phyloP scores from a whole-genome alignment of 257 asterid species.

The Solanum tacnaense region DNA sequence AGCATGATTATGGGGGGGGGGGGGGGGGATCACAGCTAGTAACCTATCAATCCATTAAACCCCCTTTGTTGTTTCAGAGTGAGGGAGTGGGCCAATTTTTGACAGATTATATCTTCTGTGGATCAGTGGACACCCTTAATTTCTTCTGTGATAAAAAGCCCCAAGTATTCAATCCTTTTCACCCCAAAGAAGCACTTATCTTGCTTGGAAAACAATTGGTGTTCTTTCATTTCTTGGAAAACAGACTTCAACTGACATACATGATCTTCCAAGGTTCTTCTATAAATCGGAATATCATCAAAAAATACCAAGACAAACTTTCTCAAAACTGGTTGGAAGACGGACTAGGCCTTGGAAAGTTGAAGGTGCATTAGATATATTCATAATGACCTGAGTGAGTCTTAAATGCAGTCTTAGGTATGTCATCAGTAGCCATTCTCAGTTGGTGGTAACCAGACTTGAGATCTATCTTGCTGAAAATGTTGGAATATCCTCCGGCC shows the following conservation, averaged over 20 bases:
- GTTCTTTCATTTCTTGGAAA: neutral
- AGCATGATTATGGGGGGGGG: neutral
- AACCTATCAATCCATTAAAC: neutral
- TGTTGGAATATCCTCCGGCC: neutral
- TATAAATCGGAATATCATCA: neutral
- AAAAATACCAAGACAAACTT: neutral
- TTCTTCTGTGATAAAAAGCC: neutral
- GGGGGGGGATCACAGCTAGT: neutral
- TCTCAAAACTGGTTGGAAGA: neutral
- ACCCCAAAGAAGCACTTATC: neutral
- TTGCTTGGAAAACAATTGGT: neutral
- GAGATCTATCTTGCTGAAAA: neutral
- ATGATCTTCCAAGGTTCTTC: neutral
- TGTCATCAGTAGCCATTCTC: neutral
- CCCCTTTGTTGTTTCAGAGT: neutral
- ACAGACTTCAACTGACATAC: neutral
- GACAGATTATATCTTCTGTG: neutral
- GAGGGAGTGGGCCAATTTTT: neutral
- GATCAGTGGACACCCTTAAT: neutral
- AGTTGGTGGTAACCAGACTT: neutral
- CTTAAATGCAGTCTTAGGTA: neutral
- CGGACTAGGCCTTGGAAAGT: neutral
- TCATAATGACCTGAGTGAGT: neutral
- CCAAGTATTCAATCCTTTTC: neutral
- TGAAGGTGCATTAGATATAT: neutral